Percentiles rank a stretch among this genome's conserved stretches.
Evolutionary conservation across 2,329 filamentous ascomycete species (phyloP).

Genomic region (Torrubiella hemipterigena): DNA sequence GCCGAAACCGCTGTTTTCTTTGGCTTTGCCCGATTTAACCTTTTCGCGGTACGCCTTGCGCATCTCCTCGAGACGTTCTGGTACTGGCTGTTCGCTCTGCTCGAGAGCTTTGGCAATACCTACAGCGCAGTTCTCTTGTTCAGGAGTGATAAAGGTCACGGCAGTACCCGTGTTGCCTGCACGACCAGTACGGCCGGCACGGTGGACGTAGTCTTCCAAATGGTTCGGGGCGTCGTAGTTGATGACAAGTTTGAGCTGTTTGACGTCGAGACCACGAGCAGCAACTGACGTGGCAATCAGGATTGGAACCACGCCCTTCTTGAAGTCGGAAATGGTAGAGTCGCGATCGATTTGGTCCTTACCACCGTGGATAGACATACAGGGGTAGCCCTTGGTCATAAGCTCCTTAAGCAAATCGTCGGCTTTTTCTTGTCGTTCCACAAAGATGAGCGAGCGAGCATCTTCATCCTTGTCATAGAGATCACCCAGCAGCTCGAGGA

Average conservation of each 20-base stretch:
- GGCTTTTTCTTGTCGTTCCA: constrained; percentile 82
- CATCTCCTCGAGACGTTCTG: constrained; percentile 55
- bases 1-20: constrained; percentile 81
- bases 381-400: constrained; percentile 75
- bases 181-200: constrained; percentile 84
- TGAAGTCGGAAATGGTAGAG: constrained; percentile 87
- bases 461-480: constrained; percentile 82
- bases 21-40: constrained; percentile 84
- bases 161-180: constrained; percentile 92
- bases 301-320: constrained; percentile 78
- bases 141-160: constrained; percentile 84
- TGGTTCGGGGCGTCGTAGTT: constrained; percentile 94
- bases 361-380: constrained; percentile 87
- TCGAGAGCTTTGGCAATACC: constrained; percentile 87
- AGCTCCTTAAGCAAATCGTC: constrained; percentile 69
- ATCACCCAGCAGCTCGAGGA: constrained; percentile 78
- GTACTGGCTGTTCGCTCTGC: constrained; percentile 77
- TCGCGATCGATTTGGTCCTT: constrained; percentile 91
- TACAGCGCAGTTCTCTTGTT: constrained; percentile 81
- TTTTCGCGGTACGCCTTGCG: constrained; percentile 71
- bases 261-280: constrained; percentile 88
- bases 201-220: constrained; percentile 91
- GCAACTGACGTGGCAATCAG: constrained; percentile 92
- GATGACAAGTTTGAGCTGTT: constrained; percentile 88
- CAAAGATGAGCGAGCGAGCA: constrained; percentile 79